Evolutionary conservation across 129 eudicot genomes (phyloP), one percentile per base, ranked within the genome.

Genomic region (Flaveria sonorensis): DNA sequence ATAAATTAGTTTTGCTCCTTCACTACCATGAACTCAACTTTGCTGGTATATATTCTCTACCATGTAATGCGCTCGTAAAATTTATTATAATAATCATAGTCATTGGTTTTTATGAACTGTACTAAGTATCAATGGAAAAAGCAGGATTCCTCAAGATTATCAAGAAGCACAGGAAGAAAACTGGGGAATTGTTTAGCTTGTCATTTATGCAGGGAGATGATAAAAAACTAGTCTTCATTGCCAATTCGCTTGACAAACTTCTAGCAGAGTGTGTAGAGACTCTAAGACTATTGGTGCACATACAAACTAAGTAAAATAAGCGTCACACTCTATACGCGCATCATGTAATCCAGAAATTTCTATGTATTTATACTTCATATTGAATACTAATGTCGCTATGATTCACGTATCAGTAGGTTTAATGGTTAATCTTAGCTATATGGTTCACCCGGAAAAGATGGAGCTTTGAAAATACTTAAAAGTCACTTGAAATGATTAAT

Each of bases 101-200:
- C 11, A 77, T 68, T 10, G n/a, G 9, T 64, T 77, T 71, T 15
- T 24, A 4, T 76, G 19, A 23, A 40, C 7, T 46, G 40, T 62
- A 60, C 60, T 81, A 67, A 75, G 42, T 53, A 28, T 26, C 6
- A 42, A 30, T 24, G 13, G 13, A n/a, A 52, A 71, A 63, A 71
- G 65, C 85, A 84, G 88, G 85, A 26, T 67, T 84, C 18, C 4
- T 71, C 40, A 84, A 84, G 82, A 84, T 84, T 43, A 68, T 81
- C 69, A 84, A 81, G 85, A 84, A 84, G 62, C 82, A 81, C 73
- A 80, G 36, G 64, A 84, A 80, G 88, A 84, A 84, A 82, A 84
- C 82, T 5, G 88, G 88, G 30, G 53, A 6, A n/a, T n/a, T 15
- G 32, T 63, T 84, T 24, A 59, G 63, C 66, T 71, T 77, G 70